Conservation (phyloP, 208 protist genomes). For the Acanthamoeba rhysodes region DNA sequence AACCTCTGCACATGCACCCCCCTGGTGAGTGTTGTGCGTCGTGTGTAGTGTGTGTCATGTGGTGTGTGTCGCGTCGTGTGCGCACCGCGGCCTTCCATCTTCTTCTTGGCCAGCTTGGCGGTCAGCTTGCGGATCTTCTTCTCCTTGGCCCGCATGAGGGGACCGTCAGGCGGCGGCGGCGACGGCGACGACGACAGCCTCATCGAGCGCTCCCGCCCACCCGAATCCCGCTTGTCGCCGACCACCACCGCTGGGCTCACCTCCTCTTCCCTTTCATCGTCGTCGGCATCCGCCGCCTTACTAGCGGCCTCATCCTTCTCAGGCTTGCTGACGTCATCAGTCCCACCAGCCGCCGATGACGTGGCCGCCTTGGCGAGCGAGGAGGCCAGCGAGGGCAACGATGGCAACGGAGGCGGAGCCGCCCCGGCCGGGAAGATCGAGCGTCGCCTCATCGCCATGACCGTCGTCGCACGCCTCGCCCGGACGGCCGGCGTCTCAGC, state of each 20-base stretch:
- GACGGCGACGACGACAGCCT: neutral
- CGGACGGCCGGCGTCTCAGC: neutral
- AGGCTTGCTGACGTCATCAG: neutral
- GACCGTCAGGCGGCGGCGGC: neutral
- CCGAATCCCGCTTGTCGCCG: no score
- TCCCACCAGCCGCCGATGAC: neutral
- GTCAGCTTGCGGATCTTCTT: neutral
- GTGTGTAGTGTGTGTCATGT: neutral
- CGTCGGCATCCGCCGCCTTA: no score
- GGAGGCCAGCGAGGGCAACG: neutral
- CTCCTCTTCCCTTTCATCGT: no score
- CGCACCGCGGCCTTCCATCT: constrained; percentile 40
- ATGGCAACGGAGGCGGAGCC: neutral
- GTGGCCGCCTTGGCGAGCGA: neutral
- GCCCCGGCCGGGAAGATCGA: constrained; percentile 10
- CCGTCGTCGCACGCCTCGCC: neutral
- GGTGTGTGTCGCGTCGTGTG: neutral
- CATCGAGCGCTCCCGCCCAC: no score
- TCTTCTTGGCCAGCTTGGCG: constrained; percentile 35
- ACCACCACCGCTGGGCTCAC: no score
- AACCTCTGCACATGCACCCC: neutral
- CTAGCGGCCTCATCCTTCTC: no score
- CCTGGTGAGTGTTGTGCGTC: no score
- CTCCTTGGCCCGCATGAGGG: neutral
- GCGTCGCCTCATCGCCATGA: neutral